Conservation (phyloP, 2,329 filamentous ascomycete genomes). For the Monilinia aucupariae region DNA sequence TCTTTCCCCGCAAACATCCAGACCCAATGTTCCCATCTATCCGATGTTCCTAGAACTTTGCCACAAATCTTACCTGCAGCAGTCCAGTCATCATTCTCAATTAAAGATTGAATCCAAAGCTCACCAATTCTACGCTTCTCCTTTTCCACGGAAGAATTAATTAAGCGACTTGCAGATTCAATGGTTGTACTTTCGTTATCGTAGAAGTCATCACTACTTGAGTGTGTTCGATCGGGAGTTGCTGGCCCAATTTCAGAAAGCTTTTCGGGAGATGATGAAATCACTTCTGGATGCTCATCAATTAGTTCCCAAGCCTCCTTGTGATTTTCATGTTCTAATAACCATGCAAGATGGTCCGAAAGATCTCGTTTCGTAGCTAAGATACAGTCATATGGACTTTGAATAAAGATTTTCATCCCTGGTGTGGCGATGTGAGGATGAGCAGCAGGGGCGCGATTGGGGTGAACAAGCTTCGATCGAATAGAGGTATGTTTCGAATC, state of each 20-base stretch:
- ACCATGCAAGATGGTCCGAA: slow-evolving; percentile 78
- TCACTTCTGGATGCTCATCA: slow-evolving; percentile 77
- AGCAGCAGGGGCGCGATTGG: slow-evolving; percentile 38
- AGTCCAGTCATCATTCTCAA: slow-evolving; percentile 68
- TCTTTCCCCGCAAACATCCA: slow-evolving; percentile 83
- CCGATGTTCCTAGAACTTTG: slow-evolving; percentile 72
- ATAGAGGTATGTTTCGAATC: slow-evolving; percentile 43
- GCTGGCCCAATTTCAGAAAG: slow-evolving; percentile 39
- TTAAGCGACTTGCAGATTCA: slow-evolving; percentile 52
- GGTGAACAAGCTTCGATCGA: slow-evolving; percentile 35
- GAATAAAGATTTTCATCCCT: slow-evolving; percentile 82
- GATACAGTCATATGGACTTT: slow-evolving; percentile 96
- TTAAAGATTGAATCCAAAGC: slow-evolving; percentile 83
- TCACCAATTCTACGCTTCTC: slow-evolving; percentile 91
- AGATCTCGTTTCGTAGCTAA: slow-evolving; percentile 82
- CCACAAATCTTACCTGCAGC: slow-evolving; percentile 75
- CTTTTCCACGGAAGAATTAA: slow-evolving; percentile 66
- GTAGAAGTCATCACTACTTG: slow-evolving; percentile 58
- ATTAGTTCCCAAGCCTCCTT: slow-evolving; percentile 84
- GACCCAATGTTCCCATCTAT: slow-evolving; percentile 93
- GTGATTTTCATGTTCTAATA: slow-evolving; percentile 75
- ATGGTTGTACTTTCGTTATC: slow-evolving; percentile 64
- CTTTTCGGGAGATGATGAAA: slow-evolving; percentile 42
- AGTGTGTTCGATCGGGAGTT: slow-evolving; percentile 37
- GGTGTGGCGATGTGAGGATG: slow-evolving; percentile 38